These are phyloP conservation scores for Sporothrix globosa DNA, from an alignment of 2,329 filamentous ascomycete genomes.

Conservation along the genomic window DNA sequence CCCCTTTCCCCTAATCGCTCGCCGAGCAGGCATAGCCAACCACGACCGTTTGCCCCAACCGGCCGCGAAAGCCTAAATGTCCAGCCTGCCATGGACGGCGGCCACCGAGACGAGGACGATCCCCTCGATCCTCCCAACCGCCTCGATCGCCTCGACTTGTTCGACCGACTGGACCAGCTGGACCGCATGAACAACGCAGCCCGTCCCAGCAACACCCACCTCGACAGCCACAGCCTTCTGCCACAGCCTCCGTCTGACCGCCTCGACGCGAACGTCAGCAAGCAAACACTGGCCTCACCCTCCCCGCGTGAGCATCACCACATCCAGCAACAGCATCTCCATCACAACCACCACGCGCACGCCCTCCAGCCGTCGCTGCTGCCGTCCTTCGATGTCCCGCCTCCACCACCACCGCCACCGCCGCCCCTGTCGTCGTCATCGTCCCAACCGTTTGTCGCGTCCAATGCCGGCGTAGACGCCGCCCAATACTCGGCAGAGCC, in stretches of 20 bases:
- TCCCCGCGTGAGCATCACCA: conserved; percentile 8
- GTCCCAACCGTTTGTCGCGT: neutral
- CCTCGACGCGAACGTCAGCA: conserved; percentile 27
- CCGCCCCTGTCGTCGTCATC: neutral
- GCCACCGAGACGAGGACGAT: conserved; percentile 51
- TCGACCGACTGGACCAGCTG: conserved; percentile 41
- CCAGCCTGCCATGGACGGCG: conserved; percentile 53
- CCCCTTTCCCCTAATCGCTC: conserved; percentile 16
- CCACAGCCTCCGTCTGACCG: conserved; percentile 21
- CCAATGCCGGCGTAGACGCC: conserved; percentile 17
- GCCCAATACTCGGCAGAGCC: neutral
- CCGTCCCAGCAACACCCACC: conserved; percentile 29
- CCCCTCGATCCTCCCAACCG: conserved; percentile 37
- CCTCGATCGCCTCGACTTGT: conserved; percentile 38
- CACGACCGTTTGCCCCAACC: conserved; percentile 18
- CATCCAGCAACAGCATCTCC: conserved; percentile 8
- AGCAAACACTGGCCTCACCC: conserved; percentile 20
- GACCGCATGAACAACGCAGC: conserved; percentile 36
- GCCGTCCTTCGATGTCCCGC: conserved; percentile 26
- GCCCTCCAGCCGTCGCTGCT: conserved; percentile 27
- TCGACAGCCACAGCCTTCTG: conserved; percentile 16
- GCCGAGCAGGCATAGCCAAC: conserved; percentile 29
- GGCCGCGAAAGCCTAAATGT: conserved; percentile 44
- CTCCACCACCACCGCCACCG: neutral
- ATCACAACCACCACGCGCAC: conserved; percentile 5